phyloP scores from a whole-genome alignment of 1,284 basidiomycete genomes.

The Cutaneotrichosporon cavernicola region DNA sequence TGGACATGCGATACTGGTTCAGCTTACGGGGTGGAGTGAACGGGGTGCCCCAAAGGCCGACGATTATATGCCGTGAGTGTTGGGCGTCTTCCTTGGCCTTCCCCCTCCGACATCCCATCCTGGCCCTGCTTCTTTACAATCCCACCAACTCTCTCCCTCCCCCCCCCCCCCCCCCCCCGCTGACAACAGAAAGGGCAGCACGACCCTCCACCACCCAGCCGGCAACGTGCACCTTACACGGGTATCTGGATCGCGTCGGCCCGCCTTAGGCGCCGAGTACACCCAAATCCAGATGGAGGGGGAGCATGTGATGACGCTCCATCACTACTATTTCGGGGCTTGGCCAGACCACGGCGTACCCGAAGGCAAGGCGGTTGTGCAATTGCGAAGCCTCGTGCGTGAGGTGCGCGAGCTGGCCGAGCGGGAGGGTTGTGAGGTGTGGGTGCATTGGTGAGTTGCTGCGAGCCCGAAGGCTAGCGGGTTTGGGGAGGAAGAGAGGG shows the following conservation, averaged over 20 bases:
- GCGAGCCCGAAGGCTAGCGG: too few relatives aligned
- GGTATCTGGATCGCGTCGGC: background rate
- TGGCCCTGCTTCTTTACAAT: background rate
- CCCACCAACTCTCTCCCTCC: background rate
- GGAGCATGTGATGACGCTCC: conserved; percentile 22
- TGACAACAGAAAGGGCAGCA: background rate
- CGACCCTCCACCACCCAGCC: background rate
- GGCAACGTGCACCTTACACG: conserved; percentile 4
- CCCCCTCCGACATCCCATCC: background rate
- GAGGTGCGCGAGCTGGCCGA: conserved; percentile 27
- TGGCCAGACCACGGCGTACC: conserved; percentile 52
- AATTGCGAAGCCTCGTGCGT: conserved; percentile 31
- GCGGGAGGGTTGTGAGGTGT: conserved; percentile 41
- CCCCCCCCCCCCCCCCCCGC: background rate
- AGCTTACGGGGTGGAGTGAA: conserved; percentile 48
- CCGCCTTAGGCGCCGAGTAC: conserved; percentile 21
- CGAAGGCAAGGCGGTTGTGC: conserved; percentile 30
- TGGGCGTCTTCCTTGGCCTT: background rate
- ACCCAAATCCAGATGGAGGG: conserved; percentile 18
- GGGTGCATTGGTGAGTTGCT: conserved; percentile 50
- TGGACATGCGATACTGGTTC: conserved; percentile 38
- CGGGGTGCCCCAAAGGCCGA: conserved; percentile 43
- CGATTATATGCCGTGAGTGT: conserved; percentile 38
- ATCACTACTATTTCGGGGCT: conserved; percentile 45
- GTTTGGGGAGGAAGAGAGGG: background rate